phyloP scores from a whole-genome alignment of 1,284 basidiomycete genomes.

The Austroboletus novae-zelandiae region DNA sequence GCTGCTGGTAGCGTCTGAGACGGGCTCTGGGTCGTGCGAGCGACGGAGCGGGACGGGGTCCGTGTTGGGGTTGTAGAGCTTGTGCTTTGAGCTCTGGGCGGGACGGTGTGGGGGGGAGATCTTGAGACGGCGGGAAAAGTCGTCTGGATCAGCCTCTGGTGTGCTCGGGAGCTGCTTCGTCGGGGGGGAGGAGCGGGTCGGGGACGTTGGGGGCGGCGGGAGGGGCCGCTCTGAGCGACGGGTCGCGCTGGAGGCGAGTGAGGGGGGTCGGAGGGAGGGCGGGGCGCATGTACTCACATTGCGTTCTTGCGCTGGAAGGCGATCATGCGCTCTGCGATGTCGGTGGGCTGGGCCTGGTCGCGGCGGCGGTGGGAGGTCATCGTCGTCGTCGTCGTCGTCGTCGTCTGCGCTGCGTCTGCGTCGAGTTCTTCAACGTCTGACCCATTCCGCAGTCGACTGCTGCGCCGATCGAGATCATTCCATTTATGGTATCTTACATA shows the following conservation, averaged over 20 bases:
- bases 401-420: constrained; percentile 8
- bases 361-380: constrained; percentile 26
- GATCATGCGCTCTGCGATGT: constrained; percentile 65
- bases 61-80: constrained; percentile 69
- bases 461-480: constrained; percentile 35
- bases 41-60: constrained; percentile 64
- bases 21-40: constrained; percentile 58
- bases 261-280: constrained; percentile 2
- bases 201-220: constrained; percentile 26
- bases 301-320: constrained; percentile 65
- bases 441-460: constrained; percentile 30
- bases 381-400: background rate
- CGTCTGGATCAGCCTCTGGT: constrained; percentile 59
- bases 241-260: constrained; percentile 38
- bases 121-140: constrained; percentile 66
- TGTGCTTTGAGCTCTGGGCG: constrained; percentile 39
- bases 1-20: constrained; percentile 54
- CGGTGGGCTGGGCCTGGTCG: constrained; percentile 50
- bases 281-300: constrained; percentile 41
- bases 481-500: constrained; percentile 14
- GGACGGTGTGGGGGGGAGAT: constrained; percentile 51
- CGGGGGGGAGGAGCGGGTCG: constrained; percentile 24
- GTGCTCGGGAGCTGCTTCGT: constrained; percentile 32
- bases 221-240: constrained; percentile 46
- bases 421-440: too few relatives aligned